Percentiles rank a stretch among this genome's conserved stretches.
These are phyloP conservation scores for Cryoendolithus antarcticus DNA, from an alignment of 2,329 filamentous ascomycete genomes.

Conservation along the genomic window DNA sequence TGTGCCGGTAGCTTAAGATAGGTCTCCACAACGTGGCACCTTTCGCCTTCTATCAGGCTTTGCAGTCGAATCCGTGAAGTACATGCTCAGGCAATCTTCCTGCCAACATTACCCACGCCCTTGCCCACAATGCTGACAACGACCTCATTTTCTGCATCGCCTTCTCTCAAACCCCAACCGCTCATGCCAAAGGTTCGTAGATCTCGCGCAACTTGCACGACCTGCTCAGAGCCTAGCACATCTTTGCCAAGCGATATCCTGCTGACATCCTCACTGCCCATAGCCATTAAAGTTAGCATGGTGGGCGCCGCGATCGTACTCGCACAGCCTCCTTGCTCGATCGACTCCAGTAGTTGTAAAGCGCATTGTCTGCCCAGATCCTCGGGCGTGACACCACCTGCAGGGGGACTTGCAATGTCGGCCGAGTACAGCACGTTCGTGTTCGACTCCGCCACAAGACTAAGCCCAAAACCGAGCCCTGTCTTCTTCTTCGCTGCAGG, in stretches of 20 bases:
- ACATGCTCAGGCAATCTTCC: slow-evolving; percentile 55
- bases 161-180: slow-evolving; percentile 77
- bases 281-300: slow-evolving; percentile 83
- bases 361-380: slow-evolving; percentile 83
- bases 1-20: no score
- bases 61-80: neutral
- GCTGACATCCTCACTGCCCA: slow-evolving; percentile 94
- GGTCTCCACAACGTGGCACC: no score
- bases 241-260: slow-evolving; percentile 70
- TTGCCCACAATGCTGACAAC: slow-evolving; percentile 84
- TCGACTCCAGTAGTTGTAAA: slow-evolving; percentile 73
- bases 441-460: slow-evolving; percentile 83
- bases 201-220: slow-evolving; percentile 72
- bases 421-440: slow-evolving; percentile 79
- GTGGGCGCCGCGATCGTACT: slow-evolving; percentile 59
- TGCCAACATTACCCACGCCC: slow-evolving; percentile 87
- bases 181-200: slow-evolving; percentile 78
- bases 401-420: slow-evolving; percentile 61
- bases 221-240: slow-evolving; percentile 67
- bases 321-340: slow-evolving; percentile 72
- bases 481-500: slow-evolving; percentile 42
- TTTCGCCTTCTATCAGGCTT: no score
- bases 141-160: slow-evolving; percentile 52
- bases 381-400: slow-evolving; percentile 74
- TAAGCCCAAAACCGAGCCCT: slow-evolving; percentile 84